Percentiles rank a stretch among this genome's conserved stretches.
Conservation (phyloP, 305 asterid genomes). For the Coffea humblotiana region DNA sequence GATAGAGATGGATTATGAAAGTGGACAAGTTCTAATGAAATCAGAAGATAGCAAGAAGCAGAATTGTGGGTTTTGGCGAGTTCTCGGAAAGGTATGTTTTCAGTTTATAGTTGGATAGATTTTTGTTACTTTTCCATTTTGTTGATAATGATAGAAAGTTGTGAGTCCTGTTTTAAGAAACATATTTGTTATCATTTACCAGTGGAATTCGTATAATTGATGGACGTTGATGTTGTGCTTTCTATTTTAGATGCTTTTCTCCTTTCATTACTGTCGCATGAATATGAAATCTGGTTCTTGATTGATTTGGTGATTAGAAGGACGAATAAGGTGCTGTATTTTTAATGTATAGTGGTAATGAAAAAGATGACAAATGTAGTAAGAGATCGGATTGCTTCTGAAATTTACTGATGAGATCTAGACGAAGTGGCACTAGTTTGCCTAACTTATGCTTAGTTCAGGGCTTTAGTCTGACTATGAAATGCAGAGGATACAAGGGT, state of each 20-base stretch:
- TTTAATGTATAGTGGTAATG: background rate
- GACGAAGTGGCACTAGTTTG: background rate
- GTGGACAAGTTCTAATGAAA: conserved; percentile 36
- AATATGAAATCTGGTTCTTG: background rate
- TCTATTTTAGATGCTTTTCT: background rate
- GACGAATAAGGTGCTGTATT: background rate
- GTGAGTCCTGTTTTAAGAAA: background rate
- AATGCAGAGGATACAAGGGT: background rate
- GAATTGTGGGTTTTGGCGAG: conserved; percentile 37
- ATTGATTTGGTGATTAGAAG: background rate
- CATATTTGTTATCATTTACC: background rate
- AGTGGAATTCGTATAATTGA: background rate
- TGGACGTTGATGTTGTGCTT: background rate
- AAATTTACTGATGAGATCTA: background rate
- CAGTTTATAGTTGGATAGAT: conserved; percentile 3
- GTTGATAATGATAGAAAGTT: conserved; percentile 11
- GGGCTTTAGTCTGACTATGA: background rate
- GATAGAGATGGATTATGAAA: conserved; percentile 54
- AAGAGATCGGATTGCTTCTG: background rate
- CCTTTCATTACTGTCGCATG: background rate
- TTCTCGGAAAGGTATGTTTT: conserved; percentile 49
- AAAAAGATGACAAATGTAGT: background rate
- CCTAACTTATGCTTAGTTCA: background rate
- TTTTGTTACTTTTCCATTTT: conserved; percentile 17
- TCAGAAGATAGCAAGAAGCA: conserved; percentile 32